Base-by-base conservation (phyloP, 2,329 filamentous ascomycete genomes). In the Aureobasidium sp. region DNA sequence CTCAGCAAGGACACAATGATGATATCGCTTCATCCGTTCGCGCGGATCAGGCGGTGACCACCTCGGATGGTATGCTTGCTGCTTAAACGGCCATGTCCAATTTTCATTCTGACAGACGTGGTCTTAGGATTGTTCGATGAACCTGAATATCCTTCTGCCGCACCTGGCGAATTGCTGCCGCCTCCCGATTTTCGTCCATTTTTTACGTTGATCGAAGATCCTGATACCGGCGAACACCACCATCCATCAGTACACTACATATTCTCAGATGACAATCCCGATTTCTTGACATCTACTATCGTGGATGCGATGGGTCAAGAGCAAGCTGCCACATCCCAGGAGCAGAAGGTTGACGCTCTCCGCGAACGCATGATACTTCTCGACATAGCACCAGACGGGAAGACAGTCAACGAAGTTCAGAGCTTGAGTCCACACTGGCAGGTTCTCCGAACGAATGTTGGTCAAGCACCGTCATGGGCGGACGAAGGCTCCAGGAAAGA, bases 191-290 rank as follows among this genome's bases (percentile, higher is more conserved):
- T 96, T 74, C 81, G 85, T 48, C 90, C 91, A 2, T 88, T 96
- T 78, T 97, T 96, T 78, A 88, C 90, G 0, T 80, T 97, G 46
- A 81, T 97, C 66, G 86, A 90, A 70, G 91, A 96, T 73, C 77
- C 82, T 12, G 82, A 84, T n/a, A 87, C 84, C 9, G 82, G 85
- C 68, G 84, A 89, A 50, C 89, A 90, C 65, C 82, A 90, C 69
- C 92, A 97, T 72, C 94, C 93, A 1, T 86, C 84, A 59, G 86
- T 96, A 1, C 91, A 93, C 77, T 97, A 97, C 77, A 83, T 97
- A 70, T 97, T 99, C 78, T 84, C 85, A 68, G 92, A 97, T 74
- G 94, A 97, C 75, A 91, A 97, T 71, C 84, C 86, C 1, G 88
- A 92, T 51, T 78, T 89, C 48, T 79, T 96, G 41, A 88, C 88